Conservation (phyloP, 2,329 filamentous ascomycete genomes). For the Neofusicoccum umdonicola region DNA sequence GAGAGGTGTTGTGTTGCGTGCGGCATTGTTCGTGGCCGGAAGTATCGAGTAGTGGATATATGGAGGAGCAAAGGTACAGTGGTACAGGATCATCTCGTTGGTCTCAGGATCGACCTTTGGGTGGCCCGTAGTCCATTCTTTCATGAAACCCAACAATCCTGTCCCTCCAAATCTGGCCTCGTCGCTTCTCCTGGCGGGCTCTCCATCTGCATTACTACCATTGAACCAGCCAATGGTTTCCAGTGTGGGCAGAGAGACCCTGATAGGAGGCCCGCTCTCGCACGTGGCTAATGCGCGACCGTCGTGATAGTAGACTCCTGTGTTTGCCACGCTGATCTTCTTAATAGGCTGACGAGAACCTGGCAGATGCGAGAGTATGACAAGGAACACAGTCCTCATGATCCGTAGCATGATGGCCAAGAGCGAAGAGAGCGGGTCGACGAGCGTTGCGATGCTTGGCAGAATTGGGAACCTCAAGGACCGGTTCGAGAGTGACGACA, state of each 20-base stretch:
- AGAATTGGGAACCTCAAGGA: slow-evolving; percentile 57
- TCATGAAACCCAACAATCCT: slow-evolving; percentile 60
- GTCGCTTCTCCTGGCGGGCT: slow-evolving; percentile 38
- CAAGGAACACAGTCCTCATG: slow-evolving; percentile 56
- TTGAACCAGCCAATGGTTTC: slow-evolving; percentile 72
- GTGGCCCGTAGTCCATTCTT: slow-evolving; percentile 69
- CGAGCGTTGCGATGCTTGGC: slow-evolving; percentile 65
- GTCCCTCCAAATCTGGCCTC: slow-evolving; percentile 51
- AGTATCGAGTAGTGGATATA: slow-evolving; percentile 67
- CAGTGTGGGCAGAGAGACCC: slow-evolving; percentile 61
- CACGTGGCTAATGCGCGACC: slow-evolving; percentile 67
- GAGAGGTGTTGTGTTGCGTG: background rate
- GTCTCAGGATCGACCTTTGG: slow-evolving; percentile 65
- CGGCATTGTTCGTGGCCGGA: slow-evolving; percentile 26
- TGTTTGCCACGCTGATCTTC: slow-evolving; percentile 70
- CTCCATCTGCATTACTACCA: slow-evolving; percentile 55
- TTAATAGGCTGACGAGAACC: slow-evolving; percentile 59
- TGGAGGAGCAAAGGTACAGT: slow-evolving; percentile 63
- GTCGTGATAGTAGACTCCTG: slow-evolving; percentile 64
- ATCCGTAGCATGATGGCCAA: slow-evolving; percentile 52
- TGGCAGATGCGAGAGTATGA: slow-evolving; percentile 57
- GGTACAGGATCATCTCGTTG: slow-evolving; percentile 66
- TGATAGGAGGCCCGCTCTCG: slow-evolving; percentile 68
- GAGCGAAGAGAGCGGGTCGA: slow-evolving; percentile 58
- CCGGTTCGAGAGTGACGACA: slow-evolving; percentile 51